Evolutionary conservation across 257 asterid species (phyloP).

Genomic region (Solanum appendiculatum): DNA sequence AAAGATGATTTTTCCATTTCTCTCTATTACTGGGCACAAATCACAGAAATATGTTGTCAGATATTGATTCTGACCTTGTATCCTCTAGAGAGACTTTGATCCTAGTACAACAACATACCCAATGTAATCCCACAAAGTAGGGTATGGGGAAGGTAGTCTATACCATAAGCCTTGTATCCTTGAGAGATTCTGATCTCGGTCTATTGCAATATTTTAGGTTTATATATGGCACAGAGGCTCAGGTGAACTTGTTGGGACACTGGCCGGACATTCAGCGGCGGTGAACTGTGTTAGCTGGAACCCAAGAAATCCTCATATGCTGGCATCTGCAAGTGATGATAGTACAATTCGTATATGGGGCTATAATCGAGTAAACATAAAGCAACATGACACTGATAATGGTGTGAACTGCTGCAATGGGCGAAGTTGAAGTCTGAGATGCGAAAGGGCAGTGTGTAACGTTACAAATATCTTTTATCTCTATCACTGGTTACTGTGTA

Average conservation of each 20-base stretch:
- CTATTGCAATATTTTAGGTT: constrained; percentile 32
- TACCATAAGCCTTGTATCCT: background rate
- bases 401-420: constrained; percentile 70
- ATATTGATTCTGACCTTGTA: background rate
- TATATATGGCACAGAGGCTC: constrained; percentile 76
- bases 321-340: constrained; percentile 92
- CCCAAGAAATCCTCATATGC: constrained; percentile 72
- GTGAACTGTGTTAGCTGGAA: constrained; percentile 95
- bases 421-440: constrained; percentile 34
- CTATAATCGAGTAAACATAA: constrained; percentile 37
- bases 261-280: constrained; percentile 70
- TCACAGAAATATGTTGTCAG: background rate
- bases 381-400: constrained; percentile 26
- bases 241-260: constrained; percentile 44
- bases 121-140: background rate
- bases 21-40: background rate
- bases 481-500: constrained; percentile 43
- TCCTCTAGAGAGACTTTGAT: background rate
- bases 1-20: background rate
- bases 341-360: constrained; percentile 88
- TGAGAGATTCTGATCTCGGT: background rate
- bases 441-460: background rate
- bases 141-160: background rate
- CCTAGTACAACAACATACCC: background rate
- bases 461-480: constrained; percentile 7